These are phyloP conservation scores for Meyerozyma carpophila DNA, from an alignment of 1,139 yeast genomes.

Conservation along the genomic window DNA sequence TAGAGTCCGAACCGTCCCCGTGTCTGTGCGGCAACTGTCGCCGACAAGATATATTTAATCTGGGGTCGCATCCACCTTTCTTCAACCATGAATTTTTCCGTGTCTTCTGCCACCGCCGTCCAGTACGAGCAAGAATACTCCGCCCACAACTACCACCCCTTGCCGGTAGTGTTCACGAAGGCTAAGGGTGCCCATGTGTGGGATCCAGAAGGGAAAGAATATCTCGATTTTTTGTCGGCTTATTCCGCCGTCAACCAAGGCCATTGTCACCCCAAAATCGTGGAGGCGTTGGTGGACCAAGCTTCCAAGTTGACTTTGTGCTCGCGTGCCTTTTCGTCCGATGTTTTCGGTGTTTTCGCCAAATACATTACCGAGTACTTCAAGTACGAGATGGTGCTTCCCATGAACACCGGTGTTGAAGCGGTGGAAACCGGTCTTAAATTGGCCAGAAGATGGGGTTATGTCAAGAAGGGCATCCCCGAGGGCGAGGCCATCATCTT, in stretches of 20 bases:
- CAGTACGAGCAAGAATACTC: constrained; percentile 75
- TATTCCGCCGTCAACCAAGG: constrained; percentile 98
- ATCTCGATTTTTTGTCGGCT: constrained; percentile 84
- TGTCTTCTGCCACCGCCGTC: constrained; percentile 63
- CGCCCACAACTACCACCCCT: constrained; percentile 95
- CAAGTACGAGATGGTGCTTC: constrained; percentile 87
- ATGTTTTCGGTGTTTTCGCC: constrained; percentile 82
- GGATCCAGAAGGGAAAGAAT: constrained; percentile 95
- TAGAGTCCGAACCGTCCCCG: background rate
- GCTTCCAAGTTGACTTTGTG: constrained; percentile 80
- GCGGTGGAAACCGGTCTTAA: constrained; percentile 96
- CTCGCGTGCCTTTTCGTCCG: constrained; percentile 90
- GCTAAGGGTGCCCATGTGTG: constrained; percentile 92
- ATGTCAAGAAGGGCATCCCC: constrained; percentile 79
- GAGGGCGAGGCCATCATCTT: constrained; percentile 79
- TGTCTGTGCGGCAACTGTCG: background rate
- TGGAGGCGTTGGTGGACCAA: constrained; percentile 81
- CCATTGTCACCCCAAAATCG: constrained; percentile 93
- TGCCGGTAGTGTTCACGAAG: constrained; percentile 86
- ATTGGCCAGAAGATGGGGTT: constrained; percentile 97
- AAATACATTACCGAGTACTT: constrained; percentile 86
- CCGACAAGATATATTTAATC: constrained; percentile 1
- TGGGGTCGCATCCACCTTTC: constrained; percentile 10
- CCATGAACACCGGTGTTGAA: constrained; percentile 99
- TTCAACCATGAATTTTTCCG: constrained; percentile 24